Evolutionary conservation across 2,329 filamentous ascomycete genomes (phyloP), one percentile per base, ranked within the genome.

Genomic region (Albifimbria verrucaria): DNA sequence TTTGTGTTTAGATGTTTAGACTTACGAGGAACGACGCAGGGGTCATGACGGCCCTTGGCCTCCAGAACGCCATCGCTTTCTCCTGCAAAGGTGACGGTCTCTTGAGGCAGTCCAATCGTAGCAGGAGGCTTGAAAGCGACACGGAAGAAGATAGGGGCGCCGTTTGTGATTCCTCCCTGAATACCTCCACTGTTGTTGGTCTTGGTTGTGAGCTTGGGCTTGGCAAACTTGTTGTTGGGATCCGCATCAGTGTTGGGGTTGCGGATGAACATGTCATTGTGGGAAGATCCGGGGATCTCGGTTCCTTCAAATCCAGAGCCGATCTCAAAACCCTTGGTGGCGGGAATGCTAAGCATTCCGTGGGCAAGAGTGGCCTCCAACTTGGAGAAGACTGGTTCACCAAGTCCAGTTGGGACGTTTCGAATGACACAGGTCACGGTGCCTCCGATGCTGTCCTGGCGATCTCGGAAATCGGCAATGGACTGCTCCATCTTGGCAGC

Each of bases 151-250:
- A 97, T 91, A 54, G 87, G 88, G 36, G 90, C 90, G 53, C 93
- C 94, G 72, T 97, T 97, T 49, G 89, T 88, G 72, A 97, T 97
- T 50, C 93, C 93, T 43, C 93, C 94, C 76, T 97, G 93, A 62
- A 97, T 90, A 58, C 93, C 94, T 12, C 93, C 93, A 2, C 88
- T 93, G 78, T 96, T 92, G 78, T 97, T 97, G 23, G 93, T 97
- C 77, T 88, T 89, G 52, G 93, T 97, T 9, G 86, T 87, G 50
- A 97, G 81, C 54, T 77, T 74, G 25, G 75, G 71, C 17, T 79
- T 70, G 25, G 77, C 77, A 21, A 73, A 71, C 46, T 66, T 67
- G 22, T 69, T 66, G 12, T 72, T 72, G 17, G 77, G 77, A 2
- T 73, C 76, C 26, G 26, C 7, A 28, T 74, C 70, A 51, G 71